These are phyloP conservation scores for Leishmania aethiopica DNA, from an alignment of 208 protist genomes.

Conservation along the genomic window DNA sequence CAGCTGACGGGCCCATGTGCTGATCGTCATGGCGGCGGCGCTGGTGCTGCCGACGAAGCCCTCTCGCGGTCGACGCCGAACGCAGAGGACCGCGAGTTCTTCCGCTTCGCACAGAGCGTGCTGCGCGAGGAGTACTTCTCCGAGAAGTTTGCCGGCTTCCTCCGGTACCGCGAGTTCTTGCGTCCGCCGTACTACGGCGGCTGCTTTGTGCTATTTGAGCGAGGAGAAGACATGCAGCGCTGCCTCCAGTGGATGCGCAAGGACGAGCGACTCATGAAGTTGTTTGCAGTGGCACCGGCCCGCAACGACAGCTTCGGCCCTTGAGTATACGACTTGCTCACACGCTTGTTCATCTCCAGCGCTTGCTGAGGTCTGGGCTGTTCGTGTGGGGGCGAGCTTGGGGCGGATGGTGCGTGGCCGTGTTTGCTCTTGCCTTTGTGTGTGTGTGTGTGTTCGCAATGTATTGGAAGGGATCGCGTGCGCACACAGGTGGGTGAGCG, in stretches of 20 bases:
- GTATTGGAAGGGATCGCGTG: too few species aligned
- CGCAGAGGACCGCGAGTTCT: constrained; percentile 12
- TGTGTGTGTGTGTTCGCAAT: neutral
- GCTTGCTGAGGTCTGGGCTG: neutral
- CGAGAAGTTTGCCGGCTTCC: constrained; percentile 55
- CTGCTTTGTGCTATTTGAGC: constrained; percentile 66
- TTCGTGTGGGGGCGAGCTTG: neutral
- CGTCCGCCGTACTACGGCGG: constrained; percentile 46
- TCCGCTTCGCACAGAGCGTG: constrained; percentile 20
- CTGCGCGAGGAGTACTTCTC: constrained; percentile 43
- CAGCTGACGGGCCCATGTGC: neutral
- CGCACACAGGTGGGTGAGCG: neutral
- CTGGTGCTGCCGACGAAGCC: neutral
- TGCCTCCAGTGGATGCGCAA: constrained; percentile 61
- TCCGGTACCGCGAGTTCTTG: constrained; percentile 41
- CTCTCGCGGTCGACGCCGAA: neutral
- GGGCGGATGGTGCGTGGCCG: neutral
- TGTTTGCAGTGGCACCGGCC: constrained; percentile 49
- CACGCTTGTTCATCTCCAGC: neutral
- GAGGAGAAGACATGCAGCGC: constrained; percentile 36
- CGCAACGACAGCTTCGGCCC: constrained; percentile 37
- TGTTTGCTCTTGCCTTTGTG: neutral
- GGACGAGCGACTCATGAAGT: constrained; percentile 22
- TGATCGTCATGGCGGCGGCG: neutral
- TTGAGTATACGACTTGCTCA: neutral